phyloP scores from a whole-genome alignment of 495 filamentous ascomycete species.

The Cladorrhinum samala region DNA sequence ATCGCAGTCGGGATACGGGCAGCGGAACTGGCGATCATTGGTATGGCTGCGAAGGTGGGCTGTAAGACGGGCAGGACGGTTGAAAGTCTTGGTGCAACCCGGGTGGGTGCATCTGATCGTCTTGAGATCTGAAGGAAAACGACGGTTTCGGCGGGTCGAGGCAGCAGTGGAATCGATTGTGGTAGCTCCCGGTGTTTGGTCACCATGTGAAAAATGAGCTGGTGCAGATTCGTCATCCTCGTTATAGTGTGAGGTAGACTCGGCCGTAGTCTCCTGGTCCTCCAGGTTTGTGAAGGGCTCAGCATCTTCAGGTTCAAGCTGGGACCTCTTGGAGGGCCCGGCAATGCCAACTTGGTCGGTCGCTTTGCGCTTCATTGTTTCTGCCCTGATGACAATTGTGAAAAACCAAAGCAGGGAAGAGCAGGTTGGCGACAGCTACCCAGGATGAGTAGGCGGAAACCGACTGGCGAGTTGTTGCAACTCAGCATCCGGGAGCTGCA shows the following conservation, averaged over 20 bases:
- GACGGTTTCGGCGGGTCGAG: slow-evolving; percentile 49
- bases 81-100: slow-evolving; percentile 76
- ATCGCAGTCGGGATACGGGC: slow-evolving; percentile 60
- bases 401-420: neutral
- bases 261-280: slow-evolving; percentile 1
- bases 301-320: slow-evolving; percentile 1
- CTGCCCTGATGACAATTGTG: neutral
- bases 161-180: slow-evolving; percentile 44
- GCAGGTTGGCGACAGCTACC: neutral
- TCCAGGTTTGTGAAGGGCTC: neutral
- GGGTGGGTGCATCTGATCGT: slow-evolving; percentile 63
- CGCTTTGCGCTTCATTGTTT: slow-evolving; percentile 15
- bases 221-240: slow-evolving; percentile 4
- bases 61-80: slow-evolving; percentile 72
- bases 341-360: neutral
- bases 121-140: slow-evolving; percentile 65
- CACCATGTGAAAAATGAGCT: neutral
- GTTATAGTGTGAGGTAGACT: slow-evolving; percentile 13
- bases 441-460: neutral
- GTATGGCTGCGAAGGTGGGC: slow-evolving; percentile 75
- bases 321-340: slow-evolving; percentile 8
- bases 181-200: slow-evolving; percentile 20
- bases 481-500: neutral
- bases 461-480: neutral
- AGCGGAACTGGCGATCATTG: slow-evolving; percentile 68